Conservation (phyloP, 306 rosid genomes). For the Corylus americana region DNA sequence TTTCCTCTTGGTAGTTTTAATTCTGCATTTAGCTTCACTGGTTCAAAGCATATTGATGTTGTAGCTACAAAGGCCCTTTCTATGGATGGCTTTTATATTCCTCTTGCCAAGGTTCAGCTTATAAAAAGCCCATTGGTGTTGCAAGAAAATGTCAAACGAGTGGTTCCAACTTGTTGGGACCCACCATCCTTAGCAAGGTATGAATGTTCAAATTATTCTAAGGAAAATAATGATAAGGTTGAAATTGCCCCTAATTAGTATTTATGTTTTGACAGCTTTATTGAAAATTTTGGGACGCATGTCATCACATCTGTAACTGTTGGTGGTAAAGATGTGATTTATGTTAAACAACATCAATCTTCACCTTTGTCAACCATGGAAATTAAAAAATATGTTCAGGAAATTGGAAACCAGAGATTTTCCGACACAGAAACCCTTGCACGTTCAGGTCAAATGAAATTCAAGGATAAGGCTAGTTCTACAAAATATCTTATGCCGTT, state of each 20-base stretch:
- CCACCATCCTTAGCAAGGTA: slow-evolving; percentile 80
- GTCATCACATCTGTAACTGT: slow-evolving; percentile 78
- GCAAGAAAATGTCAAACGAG: slow-evolving; percentile 64
- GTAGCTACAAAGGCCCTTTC: slow-evolving; percentile 70
- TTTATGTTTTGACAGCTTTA: slow-evolving; percentile 62
- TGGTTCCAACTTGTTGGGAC: slow-evolving; percentile 73
- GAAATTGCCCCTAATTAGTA: slow-evolving; percentile 26
- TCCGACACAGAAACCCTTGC: slow-evolving; percentile 49
- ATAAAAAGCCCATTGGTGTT: slow-evolving; percentile 44
- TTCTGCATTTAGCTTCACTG: slow-evolving; percentile 84
- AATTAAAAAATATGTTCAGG: slow-evolving; percentile 73
- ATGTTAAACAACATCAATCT: slow-evolving; percentile 72
- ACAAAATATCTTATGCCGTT: slow-evolving; percentile 4
- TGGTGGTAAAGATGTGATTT: slow-evolving; percentile 89
- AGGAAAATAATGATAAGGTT: slow-evolving; percentile 19
- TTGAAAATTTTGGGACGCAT: slow-evolving; percentile 87
- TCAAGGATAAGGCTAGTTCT: slow-evolving; percentile 81
- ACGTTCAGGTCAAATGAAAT: slow-evolving; percentile 62
- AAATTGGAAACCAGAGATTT: slow-evolving; percentile 78
- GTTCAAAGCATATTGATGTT: slow-evolving; percentile 69
- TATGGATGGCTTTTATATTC: slow-evolving; percentile 69
- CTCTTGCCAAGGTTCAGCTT: slow-evolving; percentile 78
- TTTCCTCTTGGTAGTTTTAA: slow-evolving; percentile 85
- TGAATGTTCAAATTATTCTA: slow-evolving; percentile 19
- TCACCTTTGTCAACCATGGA: slow-evolving; percentile 74